Base-by-base conservation (phyloP, 805 yeast species). In the Isabelozyma rhagii region DNA sequence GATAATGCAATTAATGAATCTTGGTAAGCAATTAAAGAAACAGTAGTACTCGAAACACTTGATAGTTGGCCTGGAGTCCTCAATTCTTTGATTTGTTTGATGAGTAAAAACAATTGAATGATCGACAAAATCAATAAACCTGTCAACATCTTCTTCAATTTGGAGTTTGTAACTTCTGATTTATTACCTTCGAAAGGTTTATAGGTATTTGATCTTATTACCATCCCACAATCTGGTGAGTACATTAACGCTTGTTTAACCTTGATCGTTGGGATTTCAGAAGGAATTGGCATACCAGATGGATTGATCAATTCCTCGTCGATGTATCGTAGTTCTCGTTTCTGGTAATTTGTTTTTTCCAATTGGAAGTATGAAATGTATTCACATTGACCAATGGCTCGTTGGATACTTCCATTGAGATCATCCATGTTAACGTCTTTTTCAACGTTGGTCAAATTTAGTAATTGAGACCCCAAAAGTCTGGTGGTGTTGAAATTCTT, bases 181-280 rank as follows among this genome's bases (percentile, higher is more conserved):
- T 83, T 80, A n/a, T 78, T 68, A 1, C 97, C 97, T 5, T 67
- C 49, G 34, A 72, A 55, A 4, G 49, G 50, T 4, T 48, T 46
- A 5, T 51, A 52, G 7, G 53, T 48, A 31, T 57, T 55, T 27
- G 56, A 57, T 31, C 53, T 63, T 4, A 89, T 52, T 2, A 79
- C 62, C 2, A 85, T 60, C 0, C 92, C 96, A 72, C 98, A 92
- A 62, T 92, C 96, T 0, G 97, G 97, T 0, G 97, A 89, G 60
- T 88, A 91, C 15, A 89, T 51, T 11, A 89, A 53, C 6, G 86
- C 90, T 9, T 77, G 67, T 2, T 77, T 63, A 8, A 92, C 58
- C 31, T 68, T 69, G 14, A 92, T 55, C 0, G 65, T 58, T 0
- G 97, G 97, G 5, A 85, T 61, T 1, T 60, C 51, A 3, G 49